Evolutionary conservation across 495 filamentous ascomycete genomes (phyloP), one percentile per base, ranked within the genome.

Genomic region (Apiosordaria backusii): DNA sequence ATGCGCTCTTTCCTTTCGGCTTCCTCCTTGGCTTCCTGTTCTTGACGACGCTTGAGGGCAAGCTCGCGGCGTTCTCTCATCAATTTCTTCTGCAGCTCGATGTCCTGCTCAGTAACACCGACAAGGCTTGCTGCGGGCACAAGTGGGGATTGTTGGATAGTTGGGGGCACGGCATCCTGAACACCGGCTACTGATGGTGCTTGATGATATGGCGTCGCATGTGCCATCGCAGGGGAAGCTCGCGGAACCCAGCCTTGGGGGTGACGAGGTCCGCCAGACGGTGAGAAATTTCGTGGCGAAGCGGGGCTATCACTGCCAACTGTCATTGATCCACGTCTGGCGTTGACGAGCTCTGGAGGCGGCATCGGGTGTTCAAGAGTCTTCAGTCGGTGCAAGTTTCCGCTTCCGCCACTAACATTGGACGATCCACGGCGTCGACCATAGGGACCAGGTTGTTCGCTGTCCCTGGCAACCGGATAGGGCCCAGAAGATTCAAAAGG

Each of bases 361-460:
- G 81, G 79, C 54, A 76, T 65, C 1, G 76, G 74, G 62, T 81
- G 77, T 40, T 85, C 84, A 29, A 77, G 77, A n/a, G 76, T 77
- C 68, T 76, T 78, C 59, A 80, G 70, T 21, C 80, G 77, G 62
- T 82, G 75, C 62, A 86, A 86, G 57, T 83, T 84, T 54, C 90
- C 90, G 76, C 93, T 97, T 64, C 92, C 92, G 29, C 93, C 94
- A 74, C 94, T 97, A 27, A 97, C 90, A 72, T 93, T 97, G 1
- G 94, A 97, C n/a, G 94, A 97, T 60, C 90, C 89, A 57, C 96
- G 88, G 57, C 92, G 87, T 64, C 93, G 87, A 26, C 83, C 85
- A 83, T 91, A 97, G 4, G 87, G 82, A 16, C 80, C 85, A 65
- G 93, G 90, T 60, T 88, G 88, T 40, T 85, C 85, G 69, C 83